Base-by-base conservation (phyloP, 495 filamentous ascomycete species). In the Penicillium riverlandense region DNA sequence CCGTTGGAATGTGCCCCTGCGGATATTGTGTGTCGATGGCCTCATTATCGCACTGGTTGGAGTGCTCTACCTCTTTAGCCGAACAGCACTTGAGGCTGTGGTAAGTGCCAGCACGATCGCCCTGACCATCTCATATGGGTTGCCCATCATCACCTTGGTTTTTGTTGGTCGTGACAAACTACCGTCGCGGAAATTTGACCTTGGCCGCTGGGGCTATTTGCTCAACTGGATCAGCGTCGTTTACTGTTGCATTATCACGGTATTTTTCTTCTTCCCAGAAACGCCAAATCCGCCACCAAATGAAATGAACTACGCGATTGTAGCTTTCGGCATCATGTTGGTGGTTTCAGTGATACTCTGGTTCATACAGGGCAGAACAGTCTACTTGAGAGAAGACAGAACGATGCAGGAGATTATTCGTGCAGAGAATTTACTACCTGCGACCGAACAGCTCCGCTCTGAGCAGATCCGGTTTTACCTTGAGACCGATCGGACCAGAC, bases 251-350 rank as follows among this genome's bases (percentile, higher is more conserved):
- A 53, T 72, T 9, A 71, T 66, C 2, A 69, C 67, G 0, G 53
- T 72, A 0, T 72, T 72, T 38, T 72, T 72, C 53, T 62, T 72
- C 46, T 72, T 72, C 44, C 69, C 69, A 0, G 49, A 56, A 2
- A 47, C 40, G 8, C 62, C 69, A 12, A 62, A 64, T 28, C 69
- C 69, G 0, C 47, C 61, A 1, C 51, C 63, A 0, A 49, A 55
- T n/a, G 66, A 71, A 16, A 72, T 71, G 69, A 72, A 72, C 37
- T 72, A 67, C 29, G 69, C 69, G 7, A 70, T 72, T 49, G 69
- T 57, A 0, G 69, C 71, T 5, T 72, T 71, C 45, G 69, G 69
- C 0, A 67, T 71, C 11, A 72, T 72, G 69, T 51, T 72, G 29
- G 61, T 70, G 2, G 64, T 70, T 49, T 50, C 69, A 1, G 27